Percentiles rank a stretch among this genome's conserved stretches.
Conservation (phyloP, 805 yeast species). For the Nakazawaea ishiwadae region DNA sequence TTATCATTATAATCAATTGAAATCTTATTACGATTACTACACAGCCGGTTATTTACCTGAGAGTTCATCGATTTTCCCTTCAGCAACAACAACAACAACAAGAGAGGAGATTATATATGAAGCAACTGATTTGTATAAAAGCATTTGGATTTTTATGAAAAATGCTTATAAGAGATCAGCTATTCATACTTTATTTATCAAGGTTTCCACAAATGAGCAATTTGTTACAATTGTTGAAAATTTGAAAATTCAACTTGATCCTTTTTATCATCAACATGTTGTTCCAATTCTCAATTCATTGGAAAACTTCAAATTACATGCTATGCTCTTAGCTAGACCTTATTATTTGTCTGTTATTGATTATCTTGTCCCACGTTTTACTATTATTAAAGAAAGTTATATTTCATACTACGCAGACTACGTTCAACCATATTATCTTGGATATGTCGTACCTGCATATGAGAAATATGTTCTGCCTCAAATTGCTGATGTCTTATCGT, state of each 20-base stretch:
- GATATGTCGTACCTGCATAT: background rate
- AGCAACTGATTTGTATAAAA: too few relatives aligned
- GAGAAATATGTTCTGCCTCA: conserved; percentile 1
- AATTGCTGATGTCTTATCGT: background rate
- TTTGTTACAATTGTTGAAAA: background rate
- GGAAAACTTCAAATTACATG: background rate
- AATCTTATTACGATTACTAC: conserved; percentile 1
- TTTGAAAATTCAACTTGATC: conserved; percentile 1
- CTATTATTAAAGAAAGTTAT: background rate
- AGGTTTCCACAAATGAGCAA: background rate
- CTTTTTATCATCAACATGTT: conserved; percentile 3
- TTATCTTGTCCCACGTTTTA: background rate
- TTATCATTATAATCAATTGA: conserved; percentile 7
- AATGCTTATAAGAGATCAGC: background rate
- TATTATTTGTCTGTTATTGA: background rate
- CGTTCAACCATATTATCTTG: background rate
- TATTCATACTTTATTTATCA: background rate
- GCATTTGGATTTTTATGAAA: background rate
- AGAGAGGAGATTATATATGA: too few relatives aligned
- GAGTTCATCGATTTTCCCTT: background rate
- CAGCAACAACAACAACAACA: background rate
- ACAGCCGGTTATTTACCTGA: background rate
- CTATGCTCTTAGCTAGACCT: background rate
- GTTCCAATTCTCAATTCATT: conserved; percentile 1
- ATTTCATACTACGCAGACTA: background rate